phyloP scores from a whole-genome alignment of 2,329 filamentous ascomycete genomes.

The Cadophora luteo-olivacea region DNA sequence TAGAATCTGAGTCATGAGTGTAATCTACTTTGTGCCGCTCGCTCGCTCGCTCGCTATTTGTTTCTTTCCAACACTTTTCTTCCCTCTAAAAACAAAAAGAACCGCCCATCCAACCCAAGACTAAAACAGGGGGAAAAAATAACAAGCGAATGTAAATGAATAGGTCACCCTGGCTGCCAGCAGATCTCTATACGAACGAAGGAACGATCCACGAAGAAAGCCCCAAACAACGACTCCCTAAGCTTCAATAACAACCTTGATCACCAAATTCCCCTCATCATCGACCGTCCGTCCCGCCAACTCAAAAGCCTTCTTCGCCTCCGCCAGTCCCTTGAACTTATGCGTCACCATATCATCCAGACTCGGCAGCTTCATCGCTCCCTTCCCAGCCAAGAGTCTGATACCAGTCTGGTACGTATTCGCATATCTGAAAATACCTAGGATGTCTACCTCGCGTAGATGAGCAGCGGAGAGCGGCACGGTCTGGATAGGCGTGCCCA shows the following conservation, averaged over 20 bases:
- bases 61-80: constrained; percentile 24
- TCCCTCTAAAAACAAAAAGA: constrained; percentile 11
- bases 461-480: constrained; percentile 76
- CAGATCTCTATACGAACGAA: constrained; percentile 16
- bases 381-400: constrained; percentile 58
- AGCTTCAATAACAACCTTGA: constrained; percentile 73
- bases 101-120: constrained; percentile 12
- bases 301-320: constrained; percentile 70
- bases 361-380: constrained; percentile 58
- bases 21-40: constrained; percentile 19
- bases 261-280: constrained; percentile 69
- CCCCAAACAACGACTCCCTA: constrained; percentile 38
- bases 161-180: constrained; percentile 19
- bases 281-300: constrained; percentile 73
- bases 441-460: constrained; percentile 76
- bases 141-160: constrained; percentile 6
- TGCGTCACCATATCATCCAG: constrained; percentile 78
- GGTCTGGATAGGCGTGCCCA: constrained; percentile 79
- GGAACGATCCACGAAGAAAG: not conserved
- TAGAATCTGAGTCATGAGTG: constrained; percentile 20
- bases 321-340: constrained; percentile 68
- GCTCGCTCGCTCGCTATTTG: not conserved
- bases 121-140: not conserved
- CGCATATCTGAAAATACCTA: constrained; percentile 80
- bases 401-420: constrained; percentile 80